Conservation (phyloP, 1,284 basidiomycete genomes). For the Microbotryum silenes-acaulis region DNA sequence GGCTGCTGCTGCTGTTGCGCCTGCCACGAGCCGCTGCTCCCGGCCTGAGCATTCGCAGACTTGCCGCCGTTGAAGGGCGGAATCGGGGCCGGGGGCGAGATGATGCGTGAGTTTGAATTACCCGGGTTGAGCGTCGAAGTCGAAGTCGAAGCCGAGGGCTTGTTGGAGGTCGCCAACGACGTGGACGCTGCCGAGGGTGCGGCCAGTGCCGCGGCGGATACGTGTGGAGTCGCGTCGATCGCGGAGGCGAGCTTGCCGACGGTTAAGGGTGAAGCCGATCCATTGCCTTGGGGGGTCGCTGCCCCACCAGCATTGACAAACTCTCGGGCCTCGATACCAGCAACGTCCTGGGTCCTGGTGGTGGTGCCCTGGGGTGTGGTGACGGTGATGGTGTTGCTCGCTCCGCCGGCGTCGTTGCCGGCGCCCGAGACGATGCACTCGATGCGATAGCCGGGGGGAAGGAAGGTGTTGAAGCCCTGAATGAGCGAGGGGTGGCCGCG, state of each 20-base stretch:
- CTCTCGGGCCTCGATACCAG: slow-evolving; percentile 18
- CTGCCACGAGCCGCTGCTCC: background rate
- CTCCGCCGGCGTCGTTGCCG: slow-evolving; percentile 6
- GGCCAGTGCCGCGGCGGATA: background rate
- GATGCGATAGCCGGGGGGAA: slow-evolving; percentile 93
- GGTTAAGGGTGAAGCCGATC: slow-evolving; percentile 36
- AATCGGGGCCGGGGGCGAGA: slow-evolving; percentile 23
- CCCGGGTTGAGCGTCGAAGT: slow-evolving; percentile 13
- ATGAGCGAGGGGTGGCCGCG: slow-evolving; percentile 88
- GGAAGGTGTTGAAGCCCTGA: slow-evolving; percentile 98
- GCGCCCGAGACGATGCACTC: slow-evolving; percentile 63
- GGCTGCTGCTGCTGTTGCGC: background rate
- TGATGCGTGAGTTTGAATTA: slow-evolving; percentile 15
- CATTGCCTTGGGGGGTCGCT: slow-evolving; percentile 1
- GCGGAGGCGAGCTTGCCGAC: background rate
- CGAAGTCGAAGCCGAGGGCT: slow-evolving; percentile 22
- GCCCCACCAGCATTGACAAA: slow-evolving; percentile 13
- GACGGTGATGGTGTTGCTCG: slow-evolving; percentile 61
- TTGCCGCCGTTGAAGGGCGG: slow-evolving; percentile 38
- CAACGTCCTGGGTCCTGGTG: slow-evolving; percentile 45
- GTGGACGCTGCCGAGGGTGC: slow-evolving; percentile 23
- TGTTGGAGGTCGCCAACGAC: slow-evolving; percentile 4
- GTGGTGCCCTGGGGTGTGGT: slow-evolving; percentile 86
- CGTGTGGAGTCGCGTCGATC: background rate
- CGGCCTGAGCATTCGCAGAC: slow-evolving; percentile 3